Evolutionary conservation across 345 rosid species (phyloP).

Genomic region (thale cress (Arabidopsis thaliana)): DNA sequence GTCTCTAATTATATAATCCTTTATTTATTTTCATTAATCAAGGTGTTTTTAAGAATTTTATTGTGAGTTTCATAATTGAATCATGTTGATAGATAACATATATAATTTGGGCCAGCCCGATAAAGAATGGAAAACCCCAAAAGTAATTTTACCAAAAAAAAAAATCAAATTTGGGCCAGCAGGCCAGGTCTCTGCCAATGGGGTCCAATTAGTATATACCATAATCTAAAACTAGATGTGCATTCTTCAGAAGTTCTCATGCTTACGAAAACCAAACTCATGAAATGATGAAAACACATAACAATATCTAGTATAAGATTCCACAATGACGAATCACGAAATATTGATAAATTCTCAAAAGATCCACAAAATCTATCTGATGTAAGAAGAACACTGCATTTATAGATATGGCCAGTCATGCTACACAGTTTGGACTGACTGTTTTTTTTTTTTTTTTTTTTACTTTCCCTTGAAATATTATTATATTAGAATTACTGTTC

Average conservation of each 20-base stretch:
- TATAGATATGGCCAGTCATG: not conserved
- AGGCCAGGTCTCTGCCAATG: not conserved
- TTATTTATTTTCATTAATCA: not conserved
- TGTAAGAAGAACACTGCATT: constrained; percentile 28
- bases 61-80: not conserved
- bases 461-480: not conserved
- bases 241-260: not conserved
- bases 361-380: constrained; percentile 20
- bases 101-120: not conserved
- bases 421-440: not conserved
- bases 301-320: not conserved
- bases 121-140: not conserved
- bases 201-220: constrained; percentile 2
- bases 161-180: not conserved
- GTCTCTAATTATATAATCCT: not conserved
- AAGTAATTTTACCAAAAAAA: not conserved
- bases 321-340: constrained; percentile 21
- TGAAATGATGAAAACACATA: constrained; percentile 7
- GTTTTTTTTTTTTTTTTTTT: not conserved
- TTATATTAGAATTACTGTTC: not conserved
- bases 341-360: constrained; percentile 4
- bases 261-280: not conserved
- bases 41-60: not conserved
- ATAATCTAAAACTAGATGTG: not conserved
- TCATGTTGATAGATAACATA: not conserved